Base-by-base conservation (phyloP, 257 asterid genomes). In the Nemophila menziesii region DNA sequence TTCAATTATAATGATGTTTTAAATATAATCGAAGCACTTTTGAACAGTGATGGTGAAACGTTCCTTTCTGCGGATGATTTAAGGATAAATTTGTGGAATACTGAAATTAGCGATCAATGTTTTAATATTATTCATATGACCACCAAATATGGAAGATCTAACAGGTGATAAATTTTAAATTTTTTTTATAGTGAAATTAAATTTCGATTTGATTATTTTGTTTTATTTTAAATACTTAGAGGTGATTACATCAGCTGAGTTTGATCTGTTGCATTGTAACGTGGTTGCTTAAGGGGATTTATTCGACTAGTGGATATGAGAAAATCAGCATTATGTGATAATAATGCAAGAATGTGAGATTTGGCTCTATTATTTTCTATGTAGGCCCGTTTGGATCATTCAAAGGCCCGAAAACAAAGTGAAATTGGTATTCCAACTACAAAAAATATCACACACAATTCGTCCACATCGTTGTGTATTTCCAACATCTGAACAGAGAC, bases 61-160 rank as follows among this genome's bases (percentile, higher is more conserved):
- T 79, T 82, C 66, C 75, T 82, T 47, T 79, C 92, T 40, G 85
- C 82, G 34, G 94, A 82, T 53, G 92, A 82, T 66, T 77, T 82
- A 40, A 71, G 92, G 64, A 71, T 82, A 57, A 82, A 82, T 69
- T 67, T 79, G 58, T 82, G 94, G 94, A 82, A 82, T 68, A 72
- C 73, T 51, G 94, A 75, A 49, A 57, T 70, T 47, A 76, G 80
- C 62, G 50, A 66, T 58, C 94, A 71, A 64, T 75, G 94, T 63
- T 82, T 79, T 58, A 79, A 76, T 63, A 76, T 82, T 54, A 61
- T 82, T 51, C 85, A 82, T 64, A 52, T 64, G 75, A 79, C 94
- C 94, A 39, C 58, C 46, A 37, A 68, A 66, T 52, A 79, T 79
- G 89, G 94, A 76, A 58, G 92, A 79, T 54, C 92, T 82, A 54